Conservation (phyloP, 108 stramenopile species). For the Seminavis robusta region DNA sequence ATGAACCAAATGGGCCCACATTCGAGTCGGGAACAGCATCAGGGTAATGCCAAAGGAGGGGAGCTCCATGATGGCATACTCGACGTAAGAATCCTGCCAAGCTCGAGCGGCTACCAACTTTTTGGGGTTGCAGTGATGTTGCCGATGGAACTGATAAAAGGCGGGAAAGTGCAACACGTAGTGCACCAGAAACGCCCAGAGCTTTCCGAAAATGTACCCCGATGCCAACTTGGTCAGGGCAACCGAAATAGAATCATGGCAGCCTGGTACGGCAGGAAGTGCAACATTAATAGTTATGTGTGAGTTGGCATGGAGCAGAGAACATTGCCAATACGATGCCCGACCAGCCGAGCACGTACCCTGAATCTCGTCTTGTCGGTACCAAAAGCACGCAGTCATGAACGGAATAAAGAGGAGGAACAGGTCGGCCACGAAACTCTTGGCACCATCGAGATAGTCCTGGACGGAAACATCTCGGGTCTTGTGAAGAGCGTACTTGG, state of each 20-base stretch:
- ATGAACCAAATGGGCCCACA: slow-evolving; percentile 13
- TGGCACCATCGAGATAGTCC: slow-evolving; percentile 18
- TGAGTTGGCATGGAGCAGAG: neutral
- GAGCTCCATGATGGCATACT: slow-evolving; percentile 31
- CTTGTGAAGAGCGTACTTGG: slow-evolving; percentile 8
- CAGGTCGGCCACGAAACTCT: slow-evolving; percentile 21
- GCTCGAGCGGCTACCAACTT: slow-evolving; percentile 19
- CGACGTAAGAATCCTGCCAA: slow-evolving; percentile 25
- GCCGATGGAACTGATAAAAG: slow-evolving; percentile 21
- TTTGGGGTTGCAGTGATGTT: slow-evolving; percentile 21
- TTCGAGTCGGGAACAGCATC: slow-evolving; percentile 22
- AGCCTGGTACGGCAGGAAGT: too few species aligned
- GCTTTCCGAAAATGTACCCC: slow-evolving; percentile 22
- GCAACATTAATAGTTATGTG: too few species aligned
- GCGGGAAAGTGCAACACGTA: slow-evolving; percentile 22
- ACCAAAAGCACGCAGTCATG: slow-evolving; percentile 23
- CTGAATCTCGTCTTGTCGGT: slow-evolving; percentile 2
- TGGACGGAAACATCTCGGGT: slow-evolving; percentile 4
- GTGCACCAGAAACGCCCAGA: slow-evolving; percentile 29
- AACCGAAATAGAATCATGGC: slow-evolving; percentile 1
- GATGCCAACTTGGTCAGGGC: slow-evolving; percentile 12
- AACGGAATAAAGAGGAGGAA: slow-evolving; percentile 26
- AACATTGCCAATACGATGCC: neutral
- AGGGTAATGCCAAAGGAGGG: slow-evolving; percentile 28
- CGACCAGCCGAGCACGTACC: neutral